These are phyloP conservation scores for Curvularia sp. DNA, from an alignment of 2,329 filamentous ascomycete species.

Conservation along the genomic window DNA sequence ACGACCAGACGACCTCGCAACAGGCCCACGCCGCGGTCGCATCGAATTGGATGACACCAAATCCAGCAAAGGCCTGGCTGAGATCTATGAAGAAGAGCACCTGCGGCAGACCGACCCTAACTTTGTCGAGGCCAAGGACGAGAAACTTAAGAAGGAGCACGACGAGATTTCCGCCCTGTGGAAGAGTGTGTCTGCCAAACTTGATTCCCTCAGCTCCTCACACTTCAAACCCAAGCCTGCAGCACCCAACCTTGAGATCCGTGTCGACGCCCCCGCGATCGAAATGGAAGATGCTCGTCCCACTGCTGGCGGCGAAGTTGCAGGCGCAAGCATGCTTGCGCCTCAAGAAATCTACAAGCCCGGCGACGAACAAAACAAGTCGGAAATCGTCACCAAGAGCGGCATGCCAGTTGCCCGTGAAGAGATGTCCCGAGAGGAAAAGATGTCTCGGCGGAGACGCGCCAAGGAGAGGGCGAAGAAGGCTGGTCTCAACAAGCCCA, in stretches of 20 bases:
- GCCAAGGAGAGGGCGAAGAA: conserved; percentile 87
- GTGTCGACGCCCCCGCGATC: conserved; percentile 89
- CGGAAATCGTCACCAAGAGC: conserved; percentile 78
- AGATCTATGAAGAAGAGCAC: conserved; percentile 94
- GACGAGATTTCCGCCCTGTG: conserved; percentile 82
- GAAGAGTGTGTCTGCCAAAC: conserved; percentile 78
- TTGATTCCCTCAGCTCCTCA: conserved; percentile 91
- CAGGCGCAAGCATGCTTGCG: conserved; percentile 75
- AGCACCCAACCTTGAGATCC: conserved; percentile 81
- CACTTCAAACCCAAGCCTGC: conserved; percentile 92
- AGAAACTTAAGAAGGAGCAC: conserved; percentile 83
- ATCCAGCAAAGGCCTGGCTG: conserved; percentile 83
- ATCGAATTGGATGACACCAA: conserved; percentile 88
- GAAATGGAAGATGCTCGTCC: conserved; percentile 96
- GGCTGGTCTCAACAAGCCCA: conserved; percentile 61
- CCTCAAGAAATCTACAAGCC: conserved; percentile 93
- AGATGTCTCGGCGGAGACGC: conserved; percentile 74
- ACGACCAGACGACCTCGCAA: conserved; percentile 74
- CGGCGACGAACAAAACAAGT: conserved; percentile 70
- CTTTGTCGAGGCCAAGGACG: conserved; percentile 81
- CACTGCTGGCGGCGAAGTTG: conserved; percentile 76
- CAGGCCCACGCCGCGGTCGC: conserved; percentile 72
- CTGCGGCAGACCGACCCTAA: conserved; percentile 77
- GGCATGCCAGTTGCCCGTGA: conserved; percentile 80
- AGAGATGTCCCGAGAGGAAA: conserved; percentile 89